Base-by-base conservation (phyloP, 2,329 filamentous ascomycete genomes). In the Trichothecium roseum region DNA sequence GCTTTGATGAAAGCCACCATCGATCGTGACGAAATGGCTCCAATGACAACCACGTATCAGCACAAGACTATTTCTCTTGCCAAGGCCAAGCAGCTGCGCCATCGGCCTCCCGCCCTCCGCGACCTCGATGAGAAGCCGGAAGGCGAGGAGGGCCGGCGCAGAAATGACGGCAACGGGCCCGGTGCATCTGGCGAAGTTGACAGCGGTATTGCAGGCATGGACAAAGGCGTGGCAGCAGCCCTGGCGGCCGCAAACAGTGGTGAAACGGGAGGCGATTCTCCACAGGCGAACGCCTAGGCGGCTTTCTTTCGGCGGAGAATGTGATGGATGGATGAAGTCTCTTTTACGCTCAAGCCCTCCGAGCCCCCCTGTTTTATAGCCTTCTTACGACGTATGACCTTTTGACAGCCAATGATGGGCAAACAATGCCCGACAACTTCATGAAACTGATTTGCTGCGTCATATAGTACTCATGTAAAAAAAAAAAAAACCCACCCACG, bases 1-100 rank as follows among this genome's bases (percentile, higher is more conserved):
- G 91, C 91, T 5, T 65, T 98, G 35, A 94, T 98, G 85, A 98
- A 98, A 63, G 91, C 91, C 9, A 98, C 91, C 2, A 98, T 98
- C 48, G 89, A 96, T 53, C 81, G 89, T 41, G 91, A 98, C 47
- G 78, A 82, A 50, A 74, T 74, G 4, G 74, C 82, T 41, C 75
- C 81, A 8, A 80, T 94, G 40, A 87, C 85, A 15, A 91, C 84
- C 4, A 94, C 87, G 4, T 96, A 96, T 60, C 89, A 94, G 54
- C 88, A 95, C 54, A 91, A 94, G 66, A 98, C 91, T 0, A 94
- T 98, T 37, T 91, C 84, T 18, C 74, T 98, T 6, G 74, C 81
- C 37, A 94, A 94, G 61, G 91, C 91, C 10, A 78, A 81, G 39
- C 74, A 81, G 42, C 84, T 93, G 78, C 83, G 83, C 38, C 86